Base-by-base conservation (phyloP, 192 early-diverging fungal species). In the Coemansia sp. region DNA sequence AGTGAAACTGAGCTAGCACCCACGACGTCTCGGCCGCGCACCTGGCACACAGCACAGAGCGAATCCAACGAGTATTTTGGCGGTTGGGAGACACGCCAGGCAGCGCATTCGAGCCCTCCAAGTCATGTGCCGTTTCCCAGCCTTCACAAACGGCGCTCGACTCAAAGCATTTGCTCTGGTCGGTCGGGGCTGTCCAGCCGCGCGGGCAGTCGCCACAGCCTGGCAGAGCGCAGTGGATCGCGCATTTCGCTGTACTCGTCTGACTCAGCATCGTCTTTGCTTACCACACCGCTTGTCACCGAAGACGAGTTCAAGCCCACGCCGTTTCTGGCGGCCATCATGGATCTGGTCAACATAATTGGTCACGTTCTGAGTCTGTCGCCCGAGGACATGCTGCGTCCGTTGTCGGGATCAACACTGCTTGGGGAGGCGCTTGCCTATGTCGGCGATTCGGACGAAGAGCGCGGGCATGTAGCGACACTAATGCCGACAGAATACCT, bases 261-360 rank as follows among this genome's bases (percentile, higher is more conserved):
- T 5, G 58, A 39, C 17, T 62, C 70, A 10, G 52, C 19, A 5
- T 10, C 43, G 28, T 73, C 70, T 8, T 35, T 54, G 40, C 11
- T 47, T 4, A 51, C 58, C 8, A 39, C 62, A 4, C 62, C 63
- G 34, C 62, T 73, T 25, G 50, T 73, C 40, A 63, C 63, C n/a
- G 70, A 73, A 42, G 70, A 73, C 50, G 62, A 60, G 39, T 73
- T 73, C 36, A 60, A 61, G 49, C 70, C 70, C 4, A 73, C 70
- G 11, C 70, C 70, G 22, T 73, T 73, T 42, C 35, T 73, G 1
- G 41, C 32, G 21, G 70, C 70, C 3, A 66, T 66, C 12, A 65
- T 73, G 50, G 63, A 65, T 17, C 58, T 73, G 21, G 63, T 62
- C 11, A 62, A 57, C 19, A 60, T 66, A 17, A 62, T 73, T 29